These are phyloP conservation scores for Chaetomium cochliodes DNA, from an alignment of 495 filamentous ascomycete genomes.

Conservation along the genomic window DNA sequence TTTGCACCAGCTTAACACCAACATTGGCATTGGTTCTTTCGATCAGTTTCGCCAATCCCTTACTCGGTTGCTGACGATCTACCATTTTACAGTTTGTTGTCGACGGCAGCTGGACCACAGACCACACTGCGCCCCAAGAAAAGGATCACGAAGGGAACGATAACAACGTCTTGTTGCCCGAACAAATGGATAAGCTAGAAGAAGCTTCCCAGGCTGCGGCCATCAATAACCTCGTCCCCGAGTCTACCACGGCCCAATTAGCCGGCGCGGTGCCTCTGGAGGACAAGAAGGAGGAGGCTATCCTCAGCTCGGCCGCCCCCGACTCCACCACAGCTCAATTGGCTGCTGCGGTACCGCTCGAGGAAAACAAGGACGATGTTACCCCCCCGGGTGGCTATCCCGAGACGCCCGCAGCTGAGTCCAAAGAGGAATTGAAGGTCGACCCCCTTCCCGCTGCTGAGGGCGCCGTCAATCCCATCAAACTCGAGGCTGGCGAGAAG, in stretches of 20 bases:
- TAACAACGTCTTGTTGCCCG: conserved; percentile 82
- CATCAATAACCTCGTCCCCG: conserved; percentile 60
- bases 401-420: conserved; percentile 61
- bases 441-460: conserved; percentile 76
- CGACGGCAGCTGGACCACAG: conserved; percentile 80
- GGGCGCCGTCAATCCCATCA: conserved; percentile 76
- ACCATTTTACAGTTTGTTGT: conserved; percentile 71
- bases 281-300: conserved; percentile 21
- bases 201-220: conserved; percentile 44
- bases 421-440: conserved; percentile 58
- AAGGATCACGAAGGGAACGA: conserved; percentile 72
- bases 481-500: conserved; percentile 74
- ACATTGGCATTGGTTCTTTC: conserved; percentile 7
- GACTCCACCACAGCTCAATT: conserved; percentile 41
- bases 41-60: background rate
- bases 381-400: conserved; percentile 53
- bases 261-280: conserved; percentile 68
- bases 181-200: conserved; percentile 49
- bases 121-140: conserved; percentile 74
- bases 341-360: conserved; percentile 35
- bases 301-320: conserved; percentile 33
- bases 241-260: conserved; percentile 71
- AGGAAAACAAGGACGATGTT: conserved; percentile 15
- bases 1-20: conserved; percentile 5
- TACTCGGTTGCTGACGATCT: conserved; percentile 23